These are phyloP conservation scores for Leccinum obscurum DNA, from an alignment of 768 basidiomycete species.

Conservation along the genomic window DNA sequence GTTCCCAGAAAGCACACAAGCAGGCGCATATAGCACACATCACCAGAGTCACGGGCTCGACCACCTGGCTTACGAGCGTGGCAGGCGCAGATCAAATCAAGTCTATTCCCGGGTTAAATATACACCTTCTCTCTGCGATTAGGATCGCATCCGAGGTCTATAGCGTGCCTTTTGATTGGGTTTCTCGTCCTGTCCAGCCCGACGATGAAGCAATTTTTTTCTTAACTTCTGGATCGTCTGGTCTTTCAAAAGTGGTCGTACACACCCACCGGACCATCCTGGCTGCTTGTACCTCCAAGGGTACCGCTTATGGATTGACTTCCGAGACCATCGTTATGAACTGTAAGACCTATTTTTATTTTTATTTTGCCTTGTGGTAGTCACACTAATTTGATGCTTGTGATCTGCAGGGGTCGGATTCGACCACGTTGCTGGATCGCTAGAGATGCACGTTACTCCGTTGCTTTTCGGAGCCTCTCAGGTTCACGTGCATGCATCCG, in stretches of 20 bases:
- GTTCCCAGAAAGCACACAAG: conserved; percentile 31
- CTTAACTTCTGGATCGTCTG: conserved; percentile 43
- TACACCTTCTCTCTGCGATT: conserved; percentile 28
- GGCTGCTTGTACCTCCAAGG: conserved; percentile 34
- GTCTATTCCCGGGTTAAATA: conserved; percentile 20
- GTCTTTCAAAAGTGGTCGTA: conserved; percentile 41
- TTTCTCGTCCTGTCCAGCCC: conserved; percentile 13
- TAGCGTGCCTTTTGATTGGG: conserved; percentile 11
- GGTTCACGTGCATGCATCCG: conserved; percentile 17
- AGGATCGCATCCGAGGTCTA: conserved; percentile 19
- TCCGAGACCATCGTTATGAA: conserved; percentile 36
- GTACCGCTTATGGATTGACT: conserved; percentile 32
- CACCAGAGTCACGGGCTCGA: conserved; percentile 20
- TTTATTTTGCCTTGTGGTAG: background rate
- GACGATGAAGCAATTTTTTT: conserved; percentile 33
- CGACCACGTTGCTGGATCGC: conserved; percentile 43
- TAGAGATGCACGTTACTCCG: conserved; percentile 40
- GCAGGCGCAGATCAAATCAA: conserved; percentile 25
- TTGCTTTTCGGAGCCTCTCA: conserved; percentile 28
- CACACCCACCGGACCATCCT: conserved; percentile 39
- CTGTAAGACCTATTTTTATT: conserved; percentile 23
- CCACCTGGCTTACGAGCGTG: conserved; percentile 27
- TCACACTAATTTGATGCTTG: background rate
- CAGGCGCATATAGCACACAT: conserved; percentile 26
- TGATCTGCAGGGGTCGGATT: conserved; percentile 36